Base-by-base conservation (phyloP, 331 rosid species). In the Quercus tomentella region DNA sequence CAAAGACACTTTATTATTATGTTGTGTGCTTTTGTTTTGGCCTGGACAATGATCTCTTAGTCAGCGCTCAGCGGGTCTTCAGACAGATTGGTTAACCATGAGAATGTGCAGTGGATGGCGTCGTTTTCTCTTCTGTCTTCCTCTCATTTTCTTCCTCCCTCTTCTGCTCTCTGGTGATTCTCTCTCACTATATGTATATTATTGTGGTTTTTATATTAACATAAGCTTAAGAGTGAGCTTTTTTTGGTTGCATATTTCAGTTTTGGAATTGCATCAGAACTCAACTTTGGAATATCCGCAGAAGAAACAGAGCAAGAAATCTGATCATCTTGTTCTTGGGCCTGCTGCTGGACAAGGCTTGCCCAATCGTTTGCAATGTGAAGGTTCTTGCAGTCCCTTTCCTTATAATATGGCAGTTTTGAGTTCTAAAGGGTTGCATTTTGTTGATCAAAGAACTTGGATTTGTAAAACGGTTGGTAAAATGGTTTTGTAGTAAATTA, bases 291-390 rank as follows among this genome's bases (percentile, higher is more conserved):
- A 73, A 78, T 85, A 83, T 78, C 79, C 82, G 45, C 90, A 43
- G 70, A 82, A 80, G 70, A 87, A 90, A 81, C 76, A 79, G 21
- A 82, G 73, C 85, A 89, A 71, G 72, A 95, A 93, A 90, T 87
- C 77, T 69, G 93, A 92, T 84, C 94, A 91, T 86, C 82, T 92
- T 70, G 85, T 91, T 83, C 89, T 95, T 65, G 99, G 99, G 56
- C 96, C 94, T 76, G 93, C 96, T 81, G 90, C 97, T 73, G 99
- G 99, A 35, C 94, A 90, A 84, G 98, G 99, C 90, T 74, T 87
- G 77, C 55, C 93, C 56, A 89, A 86, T 79, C 98, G 98, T 25
- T 86, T 95, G 83, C 97, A 95, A 69, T 93, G 97, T 89, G 86
- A 87, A 88, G 96, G 98, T 95, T 77, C 56, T 56, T 78, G 37